A percentile compares a stretch with the other conserved stretches of the same genome.
Evolutionary conservation across 192 early-diverging fungal species (phyloP).

Genomic region (Rhizoclosmatium sp.): DNA sequence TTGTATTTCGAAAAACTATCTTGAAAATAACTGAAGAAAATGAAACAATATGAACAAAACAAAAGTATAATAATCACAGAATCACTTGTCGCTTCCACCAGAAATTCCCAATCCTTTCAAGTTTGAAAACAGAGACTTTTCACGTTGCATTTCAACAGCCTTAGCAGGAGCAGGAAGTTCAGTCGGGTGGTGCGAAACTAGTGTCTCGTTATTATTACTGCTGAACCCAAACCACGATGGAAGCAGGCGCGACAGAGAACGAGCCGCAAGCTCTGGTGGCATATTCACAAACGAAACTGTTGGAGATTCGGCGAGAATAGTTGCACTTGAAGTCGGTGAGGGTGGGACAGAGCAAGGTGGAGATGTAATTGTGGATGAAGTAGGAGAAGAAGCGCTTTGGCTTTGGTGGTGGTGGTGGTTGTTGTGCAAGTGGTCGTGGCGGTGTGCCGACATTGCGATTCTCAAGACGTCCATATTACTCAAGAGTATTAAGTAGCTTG

Average conservation of each 20-base stretch:
- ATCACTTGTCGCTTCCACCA: not conserved
- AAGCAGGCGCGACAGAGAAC: constrained; percentile 1
- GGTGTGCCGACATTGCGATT: constrained; percentile 16
- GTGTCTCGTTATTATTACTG: not conserved
- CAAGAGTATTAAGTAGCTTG: too few relatives aligned
- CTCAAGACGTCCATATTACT: constrained; percentile 10
- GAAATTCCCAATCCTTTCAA: constrained; percentile 19
- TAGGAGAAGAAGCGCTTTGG: not conserved
- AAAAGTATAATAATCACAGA: not conserved
- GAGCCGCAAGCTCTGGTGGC: constrained; percentile 9
- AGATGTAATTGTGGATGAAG: not conserved
- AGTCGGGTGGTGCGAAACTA: not conserved
- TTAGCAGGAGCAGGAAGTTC: not conserved
- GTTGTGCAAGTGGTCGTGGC: not conserved
- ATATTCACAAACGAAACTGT: not conserved
- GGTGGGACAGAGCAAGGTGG: not conserved
- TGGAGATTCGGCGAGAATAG: not conserved
- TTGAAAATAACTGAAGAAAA: too few relatives aligned
- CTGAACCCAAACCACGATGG: not conserved
- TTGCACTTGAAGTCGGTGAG: not conserved
- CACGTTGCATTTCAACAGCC: not conserved
- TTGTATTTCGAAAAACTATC: too few relatives aligned
- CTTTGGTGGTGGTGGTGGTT: not conserved
- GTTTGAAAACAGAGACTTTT: not conserved
- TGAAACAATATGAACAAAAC: not conserved